Conservation (phyloP, 148 eudicot species). For the Rhododendron williamsianum region DNA sequence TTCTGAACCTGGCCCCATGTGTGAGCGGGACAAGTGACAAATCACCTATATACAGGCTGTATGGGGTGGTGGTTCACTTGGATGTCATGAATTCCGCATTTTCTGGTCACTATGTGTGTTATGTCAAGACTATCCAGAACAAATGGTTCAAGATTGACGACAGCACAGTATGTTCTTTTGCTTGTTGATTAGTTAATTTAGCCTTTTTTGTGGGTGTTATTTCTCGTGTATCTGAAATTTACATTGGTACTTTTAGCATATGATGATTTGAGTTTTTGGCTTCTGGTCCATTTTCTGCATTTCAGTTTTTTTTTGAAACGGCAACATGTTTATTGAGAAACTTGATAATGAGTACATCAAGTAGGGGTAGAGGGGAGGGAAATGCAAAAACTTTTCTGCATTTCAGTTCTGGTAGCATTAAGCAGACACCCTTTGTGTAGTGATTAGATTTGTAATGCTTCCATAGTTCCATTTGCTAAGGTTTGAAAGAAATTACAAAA, state of each 20-base stretch:
- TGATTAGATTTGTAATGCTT: neutral
- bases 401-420: too few species aligned
- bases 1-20: constrained; percentile 70
- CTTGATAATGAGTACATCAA: too few species aligned
- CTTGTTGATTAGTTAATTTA: neutral
- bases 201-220: neutral
- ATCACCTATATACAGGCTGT: constrained; percentile 68
- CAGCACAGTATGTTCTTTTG: constrained; percentile 46
- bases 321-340: too few species aligned
- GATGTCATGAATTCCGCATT: constrained; percentile 80
- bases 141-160: constrained; percentile 87
- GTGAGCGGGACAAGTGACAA: constrained; percentile 68
- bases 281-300: neutral
- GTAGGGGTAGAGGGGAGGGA: too few species aligned
- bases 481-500: neutral
- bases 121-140: constrained; percentile 64
- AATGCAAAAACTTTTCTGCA: too few species aligned
- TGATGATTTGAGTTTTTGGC: neutral
- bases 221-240: neutral
- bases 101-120: constrained; percentile 90
- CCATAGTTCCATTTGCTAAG: neutral
- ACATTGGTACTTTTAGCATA: neutral
- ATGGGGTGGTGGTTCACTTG: constrained; percentile 85
- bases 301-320: too few species aligned
- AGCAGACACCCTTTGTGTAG: neutral